Evolutionary conservation across 116 monocot genomes (phyloP).

Genomic region (Papilionanthe hybrid): DNA sequence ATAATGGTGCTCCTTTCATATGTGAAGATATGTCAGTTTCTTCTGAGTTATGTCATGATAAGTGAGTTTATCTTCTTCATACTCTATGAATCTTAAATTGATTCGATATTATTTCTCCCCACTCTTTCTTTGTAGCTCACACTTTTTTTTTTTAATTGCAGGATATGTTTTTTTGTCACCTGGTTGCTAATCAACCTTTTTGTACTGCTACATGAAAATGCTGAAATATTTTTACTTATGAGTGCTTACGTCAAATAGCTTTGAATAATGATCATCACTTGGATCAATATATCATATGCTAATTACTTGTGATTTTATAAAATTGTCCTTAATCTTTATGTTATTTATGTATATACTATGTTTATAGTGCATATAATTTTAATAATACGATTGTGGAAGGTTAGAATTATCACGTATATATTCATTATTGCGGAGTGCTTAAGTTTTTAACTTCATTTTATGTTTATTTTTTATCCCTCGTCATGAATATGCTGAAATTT

Average conservation of each 20-base stretch:
- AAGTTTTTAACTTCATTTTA: not conserved
- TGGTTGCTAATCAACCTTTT: not conserved
- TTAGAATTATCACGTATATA: not conserved
- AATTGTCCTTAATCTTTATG: not conserved
- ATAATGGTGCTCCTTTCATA: slow-evolving; percentile 43
- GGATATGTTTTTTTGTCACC: not conserved
- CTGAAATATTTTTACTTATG: not conserved
- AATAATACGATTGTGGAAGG: not conserved
- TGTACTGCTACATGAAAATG: not conserved
- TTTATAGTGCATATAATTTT: not conserved
- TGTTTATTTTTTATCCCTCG: not conserved
- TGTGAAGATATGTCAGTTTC: slow-evolving; percentile 68
- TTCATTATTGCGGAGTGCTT: not conserved
- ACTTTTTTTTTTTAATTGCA: not conserved
- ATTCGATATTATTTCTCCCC: not conserved
- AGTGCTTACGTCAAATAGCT: not conserved
- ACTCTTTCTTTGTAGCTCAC: not conserved
- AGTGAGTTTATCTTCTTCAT: slow-evolving; percentile 29
- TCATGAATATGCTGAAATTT: not conserved
- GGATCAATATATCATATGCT: not conserved
- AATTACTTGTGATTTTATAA: not conserved
- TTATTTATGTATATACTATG: not conserved
- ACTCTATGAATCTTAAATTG: not conserved
- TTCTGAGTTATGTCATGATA: slow-evolving; percentile 66
- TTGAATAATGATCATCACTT: not conserved